Evolutionary conservation across 495 filamentous ascomycete species (phyloP).

Genomic region (Podospora conica): DNA sequence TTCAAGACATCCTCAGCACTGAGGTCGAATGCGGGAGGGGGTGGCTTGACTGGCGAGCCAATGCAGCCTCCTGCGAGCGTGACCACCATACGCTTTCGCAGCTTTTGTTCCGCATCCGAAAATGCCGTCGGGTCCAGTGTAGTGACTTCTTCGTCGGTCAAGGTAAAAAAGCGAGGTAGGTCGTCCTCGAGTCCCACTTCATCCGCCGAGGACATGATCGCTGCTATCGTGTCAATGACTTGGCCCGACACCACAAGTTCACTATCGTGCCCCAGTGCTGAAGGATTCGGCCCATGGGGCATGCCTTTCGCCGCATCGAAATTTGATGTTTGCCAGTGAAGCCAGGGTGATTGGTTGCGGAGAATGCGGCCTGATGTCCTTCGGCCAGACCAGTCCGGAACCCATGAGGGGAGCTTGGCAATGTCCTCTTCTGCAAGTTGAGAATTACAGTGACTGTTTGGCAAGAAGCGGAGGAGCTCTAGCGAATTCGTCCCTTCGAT

Average conservation of each 20-base stretch:
- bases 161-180: not conserved
- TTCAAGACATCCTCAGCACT: not conserved
- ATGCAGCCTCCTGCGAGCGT: not conserved
- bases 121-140: not conserved
- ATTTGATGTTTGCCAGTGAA: not conserved
- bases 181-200: not conserved
- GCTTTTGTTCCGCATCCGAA: not conserved
- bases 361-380: not conserved
- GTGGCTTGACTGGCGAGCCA: too few species aligned
- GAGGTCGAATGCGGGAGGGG: too few species aligned
- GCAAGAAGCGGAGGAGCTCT: not conserved
- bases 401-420: not conserved
- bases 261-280: not conserved
- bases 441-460: not conserved
- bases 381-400: not conserved
- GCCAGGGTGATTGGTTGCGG: too few species aligned
- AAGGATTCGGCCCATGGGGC: not conserved
- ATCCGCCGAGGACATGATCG: not conserved
- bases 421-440: not conserved
- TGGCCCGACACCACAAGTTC: not conserved
- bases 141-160: not conserved
- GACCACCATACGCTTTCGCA: not conserved
- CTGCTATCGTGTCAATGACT: not conserved
- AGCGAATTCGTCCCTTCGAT: not conserved
- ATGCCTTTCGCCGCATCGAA: not conserved